Conservation (phyloP, 208 protist genomes). For the Acanthamoeba healyi region DNA sequence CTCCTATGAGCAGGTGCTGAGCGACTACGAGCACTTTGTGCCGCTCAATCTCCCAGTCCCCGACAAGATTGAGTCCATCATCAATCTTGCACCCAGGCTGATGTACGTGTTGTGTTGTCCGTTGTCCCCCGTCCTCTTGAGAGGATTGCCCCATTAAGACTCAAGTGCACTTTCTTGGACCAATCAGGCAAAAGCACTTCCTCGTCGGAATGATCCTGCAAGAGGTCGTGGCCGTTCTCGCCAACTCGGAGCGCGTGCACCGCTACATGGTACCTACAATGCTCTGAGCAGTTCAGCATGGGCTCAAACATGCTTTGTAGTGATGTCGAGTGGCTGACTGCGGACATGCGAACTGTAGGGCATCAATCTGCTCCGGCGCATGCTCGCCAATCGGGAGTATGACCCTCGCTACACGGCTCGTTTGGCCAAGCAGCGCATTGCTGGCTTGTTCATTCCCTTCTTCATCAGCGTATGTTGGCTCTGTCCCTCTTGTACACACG, state of each 20-base stretch:
- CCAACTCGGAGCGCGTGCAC: background rate
- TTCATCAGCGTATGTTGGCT: background rate
- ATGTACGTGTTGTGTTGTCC: too few relatives aligned
- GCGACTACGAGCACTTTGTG: conserved; percentile 86
- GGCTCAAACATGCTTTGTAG: too few relatives aligned
- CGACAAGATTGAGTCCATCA: conserved; percentile 59
- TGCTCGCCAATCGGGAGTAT: conserved; percentile 56
- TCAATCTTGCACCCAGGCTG: background rate
- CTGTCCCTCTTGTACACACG: background rate
- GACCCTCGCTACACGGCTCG: conserved; percentile 14
- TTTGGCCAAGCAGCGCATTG: conserved; percentile 20
- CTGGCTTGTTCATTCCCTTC: conserved; percentile 41
- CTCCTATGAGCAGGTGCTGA: conserved; percentile 81
- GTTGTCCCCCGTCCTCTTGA: too few relatives aligned
- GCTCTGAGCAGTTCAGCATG: too few relatives aligned
- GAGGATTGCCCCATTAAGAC: too few relatives aligned
- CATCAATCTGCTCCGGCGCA: background rate
- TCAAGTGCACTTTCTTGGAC: too few relatives aligned
- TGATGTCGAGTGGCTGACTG: too few relatives aligned
- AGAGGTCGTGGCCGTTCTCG: background rate
- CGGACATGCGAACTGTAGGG: background rate
- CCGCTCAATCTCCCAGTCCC: conserved; percentile 82
- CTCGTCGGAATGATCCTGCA: conserved; percentile 31
- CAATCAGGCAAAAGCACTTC: conserved; percentile 66
- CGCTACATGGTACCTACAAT: background rate